Percentiles rank a stretch among this genome's conserved stretches.
These are phyloP conservation scores for Fragaria nilgerrensis DNA, from an alignment of 306 rosid species.

Conservation along the genomic window DNA sequence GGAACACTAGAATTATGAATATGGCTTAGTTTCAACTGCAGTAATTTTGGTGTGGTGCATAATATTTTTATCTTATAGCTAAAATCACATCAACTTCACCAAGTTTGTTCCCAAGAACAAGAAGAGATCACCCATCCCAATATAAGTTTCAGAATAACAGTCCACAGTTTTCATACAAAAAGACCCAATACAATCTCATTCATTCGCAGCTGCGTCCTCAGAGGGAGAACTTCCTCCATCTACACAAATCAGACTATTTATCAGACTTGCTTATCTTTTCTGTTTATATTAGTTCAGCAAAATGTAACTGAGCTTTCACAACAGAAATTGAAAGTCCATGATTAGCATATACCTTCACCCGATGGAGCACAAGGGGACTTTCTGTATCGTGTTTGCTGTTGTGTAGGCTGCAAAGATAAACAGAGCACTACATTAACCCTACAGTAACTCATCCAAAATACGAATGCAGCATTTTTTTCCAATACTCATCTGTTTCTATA, in stretches of 20 bases:
- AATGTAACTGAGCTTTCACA: not conserved
- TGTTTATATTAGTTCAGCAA: not conserved
- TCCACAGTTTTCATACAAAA: conserved; percentile 36
- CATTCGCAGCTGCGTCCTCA: conserved; percentile 55
- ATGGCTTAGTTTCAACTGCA: conserved; percentile 15
- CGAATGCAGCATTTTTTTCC: not conserved
- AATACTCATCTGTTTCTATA: not conserved
- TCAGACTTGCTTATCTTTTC: not conserved
- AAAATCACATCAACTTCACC: conserved; percentile 18
- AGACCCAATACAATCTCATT: conserved; percentile 43
- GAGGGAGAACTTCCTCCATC: conserved; percentile 68
- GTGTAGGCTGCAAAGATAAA: conserved; percentile 63
- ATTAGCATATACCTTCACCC: conserved; percentile 60
- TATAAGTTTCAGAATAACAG: conserved; percentile 39
- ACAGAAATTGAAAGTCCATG: not conserved
- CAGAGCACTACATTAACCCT: not conserved
- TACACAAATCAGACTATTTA: conserved; percentile 15
- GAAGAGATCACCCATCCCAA: conserved; percentile 32
- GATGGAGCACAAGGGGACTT: conserved; percentile 90
- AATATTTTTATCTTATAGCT: not conserved
- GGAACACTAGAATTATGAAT: conserved; percentile 17
- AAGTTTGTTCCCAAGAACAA: conserved; percentile 46
- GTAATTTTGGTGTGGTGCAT: conserved; percentile 10
- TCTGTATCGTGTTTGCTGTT: conserved; percentile 92
- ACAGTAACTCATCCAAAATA: not conserved